A percentile compares a stretch with the other conserved stretches of the same genome.
phyloP scores from a whole-genome alignment of 179 eudicot species.

The Actinidia chinensis region DNA sequence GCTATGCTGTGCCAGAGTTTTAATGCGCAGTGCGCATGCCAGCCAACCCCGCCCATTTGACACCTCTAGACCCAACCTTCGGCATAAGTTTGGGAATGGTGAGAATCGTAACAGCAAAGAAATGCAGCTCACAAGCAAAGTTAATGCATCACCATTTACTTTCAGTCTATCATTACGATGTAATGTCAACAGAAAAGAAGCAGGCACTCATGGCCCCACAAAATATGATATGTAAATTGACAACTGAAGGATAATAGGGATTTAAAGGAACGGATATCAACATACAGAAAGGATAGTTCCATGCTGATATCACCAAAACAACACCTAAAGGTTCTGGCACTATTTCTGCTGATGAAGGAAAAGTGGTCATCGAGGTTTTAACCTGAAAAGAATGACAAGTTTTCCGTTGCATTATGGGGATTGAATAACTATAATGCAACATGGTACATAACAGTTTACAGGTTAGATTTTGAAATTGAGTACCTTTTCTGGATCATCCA shows the following conservation, averaged over 20 bases:
- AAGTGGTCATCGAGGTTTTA: constrained; percentile 49
- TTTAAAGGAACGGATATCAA: not conserved
- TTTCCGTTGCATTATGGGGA: not conserved
- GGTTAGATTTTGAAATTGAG: not conserved
- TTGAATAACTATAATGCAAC: not conserved
- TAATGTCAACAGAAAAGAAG: no score
- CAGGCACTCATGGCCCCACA: no score
- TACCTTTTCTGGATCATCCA: constrained; percentile 89
- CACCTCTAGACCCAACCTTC: no score
- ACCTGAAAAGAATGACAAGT: constrained; percentile 43
- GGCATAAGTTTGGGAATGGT: no score
- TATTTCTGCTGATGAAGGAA: constrained; percentile 75
- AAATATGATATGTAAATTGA: no score
- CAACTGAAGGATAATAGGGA: not conserved
- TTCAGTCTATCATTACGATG: no score
- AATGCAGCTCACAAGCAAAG: no score
- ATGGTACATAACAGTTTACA: not conserved
- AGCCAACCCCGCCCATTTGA: no score
- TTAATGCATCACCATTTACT: no score
- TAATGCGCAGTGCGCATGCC: no score
- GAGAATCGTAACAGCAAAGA: no score
- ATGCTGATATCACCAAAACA: constrained; percentile 75
- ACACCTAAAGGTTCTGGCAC: constrained; percentile 79
- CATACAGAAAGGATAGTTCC: constrained; percentile 91
- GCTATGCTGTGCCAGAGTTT: no score